Base-by-base conservation (phyloP, 106 monocot species). In the Dendrobium catenatum region DNA sequence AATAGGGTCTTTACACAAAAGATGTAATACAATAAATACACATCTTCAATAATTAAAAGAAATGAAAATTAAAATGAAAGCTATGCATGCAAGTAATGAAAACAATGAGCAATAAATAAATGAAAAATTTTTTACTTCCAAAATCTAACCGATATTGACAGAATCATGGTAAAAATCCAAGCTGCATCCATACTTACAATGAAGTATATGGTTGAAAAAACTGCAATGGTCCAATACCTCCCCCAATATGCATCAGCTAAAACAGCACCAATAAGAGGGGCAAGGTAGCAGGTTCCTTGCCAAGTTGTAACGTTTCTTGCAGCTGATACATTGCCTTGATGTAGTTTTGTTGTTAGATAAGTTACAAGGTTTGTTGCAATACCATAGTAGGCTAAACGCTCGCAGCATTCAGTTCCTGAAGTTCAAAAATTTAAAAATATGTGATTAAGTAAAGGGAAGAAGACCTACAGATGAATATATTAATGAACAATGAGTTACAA, bases 161-260 rank as follows among this genome's bases (percentile, higher is more conserved):
- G 37, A 37, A 24, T 72, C 72, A 37, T 31, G 11, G 15, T 22
- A 70, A 15, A 29, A 73, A 19, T 11, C 7, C 22, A 68, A 15
- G 27, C 13, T 15, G 15, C 18, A 76, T 76, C 27, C 46, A 49
- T 24, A 88, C 92, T 84, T 81, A 97, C 94, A 81, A 92, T 59
- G 40, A 94, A 87, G 77, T 97, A 97, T 76, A 97, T 84, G 46
- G 83, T 79, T 46, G 97, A 94, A 82, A 94, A 97, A 73, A 85
- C 83, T 55, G 92, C 92, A 85, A 97, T 94, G 24, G 94, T 97
- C 88, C 94, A 83, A 68, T 88, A 97, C 58, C 89, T 92, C 59
- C 97, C 97, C 97, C 89, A 97, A n/a, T 90, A 90, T 78, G 97
- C 87, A 87, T 97, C 97, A 48, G 97, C 97, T 76, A 97, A 81